Evolutionary conservation across 2,329 filamentous ascomycete species (phyloP).

Genomic region (Westerdykella sp.): DNA sequence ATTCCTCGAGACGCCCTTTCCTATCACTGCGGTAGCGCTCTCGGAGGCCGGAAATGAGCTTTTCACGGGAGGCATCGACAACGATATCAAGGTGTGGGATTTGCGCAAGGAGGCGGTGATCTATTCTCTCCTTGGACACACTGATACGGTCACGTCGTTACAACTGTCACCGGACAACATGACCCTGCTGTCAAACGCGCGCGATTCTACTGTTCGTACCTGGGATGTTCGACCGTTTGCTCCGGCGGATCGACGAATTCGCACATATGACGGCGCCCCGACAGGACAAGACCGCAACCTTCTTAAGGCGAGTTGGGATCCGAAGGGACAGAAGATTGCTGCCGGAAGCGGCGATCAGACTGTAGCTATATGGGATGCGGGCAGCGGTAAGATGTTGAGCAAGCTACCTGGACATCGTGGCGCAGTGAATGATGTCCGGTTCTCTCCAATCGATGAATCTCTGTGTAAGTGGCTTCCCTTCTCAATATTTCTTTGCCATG

Average conservation of each 20-base stretch:
- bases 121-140: conserved; percentile 83
- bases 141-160: conserved; percentile 85
- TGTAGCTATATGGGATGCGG: conserved; percentile 83
- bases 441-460: conserved; percentile 76
- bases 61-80: conserved; percentile 91
- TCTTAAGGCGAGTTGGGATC: conserved; percentile 83
- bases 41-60: conserved; percentile 93
- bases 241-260: conserved; percentile 74
- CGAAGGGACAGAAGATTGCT: conserved; percentile 76
- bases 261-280: conserved; percentile 87
- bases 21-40: conserved; percentile 85
- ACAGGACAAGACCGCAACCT: conserved; percentile 87
- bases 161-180: conserved; percentile 90
- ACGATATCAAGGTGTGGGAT: conserved; percentile 97
- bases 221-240: conserved; percentile 97
- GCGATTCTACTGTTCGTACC: conserved; percentile 88
- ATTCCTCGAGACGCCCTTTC: conserved; percentile 85
- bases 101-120: conserved; percentile 82
- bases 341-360: conserved; percentile 86
- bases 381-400: conserved; percentile 84
- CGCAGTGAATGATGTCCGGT: conserved; percentile 89
- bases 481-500: conserved; percentile 2
- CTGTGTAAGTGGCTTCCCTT: conserved; percentile 62
- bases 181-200: conserved; percentile 80
- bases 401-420: conserved; percentile 95